Percentiles rank a stretch among this genome's conserved stretches.
Evolutionary conservation across 2,329 filamentous ascomycete species (phyloP).

Genomic region (Fusarium torulosum): DNA sequence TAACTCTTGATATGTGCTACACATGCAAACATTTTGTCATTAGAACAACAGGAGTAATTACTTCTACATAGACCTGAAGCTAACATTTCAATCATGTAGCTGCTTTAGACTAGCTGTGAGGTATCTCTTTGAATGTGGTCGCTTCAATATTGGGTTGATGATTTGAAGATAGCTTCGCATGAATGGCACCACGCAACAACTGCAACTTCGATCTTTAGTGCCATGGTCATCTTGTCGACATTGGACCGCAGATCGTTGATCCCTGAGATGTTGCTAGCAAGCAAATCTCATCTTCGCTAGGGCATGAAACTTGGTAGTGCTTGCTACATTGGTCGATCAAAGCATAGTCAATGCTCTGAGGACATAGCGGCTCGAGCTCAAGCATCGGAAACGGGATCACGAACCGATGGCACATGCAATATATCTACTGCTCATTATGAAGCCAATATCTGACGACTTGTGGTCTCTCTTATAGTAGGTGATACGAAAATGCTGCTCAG

Average conservation of each 20-base stretch:
- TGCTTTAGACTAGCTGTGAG: neutral
- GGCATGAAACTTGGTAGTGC: neutral
- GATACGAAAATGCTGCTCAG: slow-evolving; percentile 4
- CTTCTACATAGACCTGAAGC: neutral
- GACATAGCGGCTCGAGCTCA: slow-evolving; percentile 16
- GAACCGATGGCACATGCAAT: slow-evolving; percentile 6
- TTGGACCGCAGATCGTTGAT: too few relatives aligned
- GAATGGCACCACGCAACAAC: too few relatives aligned
- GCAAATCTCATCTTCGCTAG: neutral
- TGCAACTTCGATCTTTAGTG: neutral
- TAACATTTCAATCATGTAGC: neutral
- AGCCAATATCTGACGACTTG: neutral
- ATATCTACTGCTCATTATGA: neutral
- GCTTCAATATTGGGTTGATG: neutral
- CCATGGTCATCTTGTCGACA: neutral
- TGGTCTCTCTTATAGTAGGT: neutral
- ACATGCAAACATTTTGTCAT: neutral
- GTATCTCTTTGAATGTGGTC: too few relatives aligned
- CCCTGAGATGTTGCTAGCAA: too few relatives aligned
- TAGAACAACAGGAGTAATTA: neutral
- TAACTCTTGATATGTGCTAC: neutral
- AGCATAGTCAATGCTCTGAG: slow-evolving; percentile 8
- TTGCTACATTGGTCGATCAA: neutral
- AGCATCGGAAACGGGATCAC: slow-evolving; percentile 1
- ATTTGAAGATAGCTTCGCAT: neutral